Evolutionary conservation across 805 yeast species (phyloP).

Genomic region (Metschnikowia gruessii): DNA sequence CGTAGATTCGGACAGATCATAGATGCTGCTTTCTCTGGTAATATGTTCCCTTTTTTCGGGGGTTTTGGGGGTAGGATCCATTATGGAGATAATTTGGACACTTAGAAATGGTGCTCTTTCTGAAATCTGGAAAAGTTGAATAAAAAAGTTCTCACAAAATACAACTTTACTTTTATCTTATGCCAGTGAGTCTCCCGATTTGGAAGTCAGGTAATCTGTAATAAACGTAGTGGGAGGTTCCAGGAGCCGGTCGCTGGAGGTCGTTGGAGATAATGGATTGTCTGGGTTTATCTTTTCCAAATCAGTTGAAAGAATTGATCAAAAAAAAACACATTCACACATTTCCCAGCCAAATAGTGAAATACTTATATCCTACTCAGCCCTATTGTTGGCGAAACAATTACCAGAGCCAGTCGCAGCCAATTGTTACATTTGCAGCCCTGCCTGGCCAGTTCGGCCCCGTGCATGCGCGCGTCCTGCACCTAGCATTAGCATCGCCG

Average conservation of each 20-base stretch:
- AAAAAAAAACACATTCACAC: background rate
- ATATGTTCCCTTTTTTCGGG: constrained; percentile 3
- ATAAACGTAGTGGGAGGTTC: background rate
- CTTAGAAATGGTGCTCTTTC: too few relatives aligned
- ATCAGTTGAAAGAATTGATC: background rate
- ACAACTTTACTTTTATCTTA: too few relatives aligned
- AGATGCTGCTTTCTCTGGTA: constrained; percentile 5
- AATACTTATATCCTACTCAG: constrained; percentile 6
- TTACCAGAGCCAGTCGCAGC: constrained; percentile 9
- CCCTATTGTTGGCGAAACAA: constrained; percentile 6
- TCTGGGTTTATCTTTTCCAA: too few relatives aligned
- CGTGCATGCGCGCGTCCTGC: background rate
- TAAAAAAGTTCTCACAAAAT: too few relatives aligned
- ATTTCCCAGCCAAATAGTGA: background rate
- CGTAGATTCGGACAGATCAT: constrained; percentile 7
- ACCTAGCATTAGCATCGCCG: background rate
- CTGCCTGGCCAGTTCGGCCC: background rate
- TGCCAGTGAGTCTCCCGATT: too few relatives aligned
- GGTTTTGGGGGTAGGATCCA: background rate
- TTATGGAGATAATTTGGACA: background rate
- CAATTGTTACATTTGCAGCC: constrained; percentile 10
- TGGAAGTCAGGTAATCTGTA: too few relatives aligned
- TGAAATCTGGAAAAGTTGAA: too few relatives aligned
- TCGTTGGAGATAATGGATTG: too few relatives aligned
- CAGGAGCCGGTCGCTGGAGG: background rate